Percentiles rank a stretch among this genome's conserved stretches.
These are phyloP conservation scores for Pestalotiopsis sp. DNA, from an alignment of 2,329 filamentous ascomycete species.

Conservation along the genomic window DNA sequence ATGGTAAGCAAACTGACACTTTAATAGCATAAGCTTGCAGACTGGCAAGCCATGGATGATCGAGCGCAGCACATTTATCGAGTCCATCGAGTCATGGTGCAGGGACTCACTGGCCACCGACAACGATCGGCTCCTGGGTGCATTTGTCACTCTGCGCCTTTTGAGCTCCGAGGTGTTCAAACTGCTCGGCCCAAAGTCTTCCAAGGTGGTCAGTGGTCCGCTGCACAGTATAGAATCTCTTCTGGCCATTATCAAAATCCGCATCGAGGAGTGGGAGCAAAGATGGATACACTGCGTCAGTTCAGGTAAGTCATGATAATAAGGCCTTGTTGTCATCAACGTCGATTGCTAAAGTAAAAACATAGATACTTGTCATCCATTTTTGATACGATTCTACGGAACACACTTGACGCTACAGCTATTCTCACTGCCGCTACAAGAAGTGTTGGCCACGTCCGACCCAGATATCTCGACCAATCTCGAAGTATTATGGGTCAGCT, in stretches of 20 bases:
- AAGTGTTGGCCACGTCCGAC: slow-evolving; percentile 26
- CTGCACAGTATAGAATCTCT: slow-evolving; percentile 26
- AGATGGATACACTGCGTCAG: slow-evolving; percentile 19
- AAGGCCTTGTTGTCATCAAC: too few species aligned
- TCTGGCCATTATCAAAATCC: slow-evolving; percentile 22
- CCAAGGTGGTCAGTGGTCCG: slow-evolving; percentile 13
- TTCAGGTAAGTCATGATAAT: not conserved
- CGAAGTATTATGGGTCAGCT: slow-evolving; percentile 34
- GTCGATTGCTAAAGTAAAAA: too few species aligned
- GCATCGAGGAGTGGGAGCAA: slow-evolving; percentile 27
- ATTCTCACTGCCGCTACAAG: slow-evolving; percentile 37
- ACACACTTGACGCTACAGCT: slow-evolving; percentile 39
- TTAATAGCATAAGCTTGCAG: slow-evolving; percentile 39
- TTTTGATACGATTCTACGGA: slow-evolving; percentile 41
- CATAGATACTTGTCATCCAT: slow-evolving; percentile 31
- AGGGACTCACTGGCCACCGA: slow-evolving; percentile 21
- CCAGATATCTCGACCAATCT: slow-evolving; percentile 27
- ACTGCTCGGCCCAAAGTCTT: slow-evolving; percentile 21
- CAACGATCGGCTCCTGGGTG: slow-evolving; percentile 37
- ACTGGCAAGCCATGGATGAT: slow-evolving; percentile 46
- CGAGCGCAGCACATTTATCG: slow-evolving; percentile 37
- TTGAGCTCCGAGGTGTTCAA: slow-evolving; percentile 37
- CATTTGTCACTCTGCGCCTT: slow-evolving; percentile 37
- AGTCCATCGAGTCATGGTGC: slow-evolving; percentile 38
- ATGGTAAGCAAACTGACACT: too few species aligned